Conservation (phyloP, 495 filamentous ascomycete species). For the Sabuloglossum arenarium region DNA sequence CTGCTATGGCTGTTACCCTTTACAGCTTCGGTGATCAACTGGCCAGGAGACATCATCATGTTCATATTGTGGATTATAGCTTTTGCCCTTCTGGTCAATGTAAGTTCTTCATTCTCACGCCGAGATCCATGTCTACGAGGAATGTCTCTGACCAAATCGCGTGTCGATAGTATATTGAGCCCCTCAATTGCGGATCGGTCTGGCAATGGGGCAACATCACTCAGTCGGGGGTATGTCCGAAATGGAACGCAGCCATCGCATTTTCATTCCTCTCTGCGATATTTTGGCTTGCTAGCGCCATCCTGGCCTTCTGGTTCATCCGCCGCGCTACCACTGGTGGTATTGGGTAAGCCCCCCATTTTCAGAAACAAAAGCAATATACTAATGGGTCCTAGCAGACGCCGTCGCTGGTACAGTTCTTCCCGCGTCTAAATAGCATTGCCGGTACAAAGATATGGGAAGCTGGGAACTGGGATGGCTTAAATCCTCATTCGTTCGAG, state of each 20-base stretch:
- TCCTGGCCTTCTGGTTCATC: conserved; percentile 16
- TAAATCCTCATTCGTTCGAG: too few relatives aligned
- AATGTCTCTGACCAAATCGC: not conserved
- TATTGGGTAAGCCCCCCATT: not conserved
- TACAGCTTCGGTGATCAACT: conserved; percentile 18
- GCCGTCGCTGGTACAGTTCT: not conserved
- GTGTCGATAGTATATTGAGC: conserved; percentile 17
- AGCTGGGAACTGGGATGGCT: too few relatives aligned
- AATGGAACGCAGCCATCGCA: conserved; percentile 45
- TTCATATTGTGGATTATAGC: conserved; percentile 41
- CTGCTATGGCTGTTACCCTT: conserved; percentile 36
- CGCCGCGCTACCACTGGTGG: not conserved
- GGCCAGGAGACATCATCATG: conserved; percentile 30
- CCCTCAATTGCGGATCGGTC: conserved; percentile 32
- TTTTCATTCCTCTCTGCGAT: conserved; percentile 48
- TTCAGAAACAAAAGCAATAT: not conserved
- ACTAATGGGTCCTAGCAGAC: too few relatives aligned
- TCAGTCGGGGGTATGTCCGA: conserved; percentile 24
- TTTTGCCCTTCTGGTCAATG: conserved; percentile 40
- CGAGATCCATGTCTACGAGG: not conserved
- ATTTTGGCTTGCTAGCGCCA: conserved; percentile 38
- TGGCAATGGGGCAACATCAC: conserved; percentile 26
- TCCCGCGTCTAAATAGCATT: not conserved
- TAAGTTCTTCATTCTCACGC: not conserved
- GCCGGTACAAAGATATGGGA: too few relatives aligned